Evolutionary conservation across 2,329 filamentous ascomycete species (phyloP), one percentile per base, ranked within the genome.

Genomic region (Aspergillus ustus): DNA sequence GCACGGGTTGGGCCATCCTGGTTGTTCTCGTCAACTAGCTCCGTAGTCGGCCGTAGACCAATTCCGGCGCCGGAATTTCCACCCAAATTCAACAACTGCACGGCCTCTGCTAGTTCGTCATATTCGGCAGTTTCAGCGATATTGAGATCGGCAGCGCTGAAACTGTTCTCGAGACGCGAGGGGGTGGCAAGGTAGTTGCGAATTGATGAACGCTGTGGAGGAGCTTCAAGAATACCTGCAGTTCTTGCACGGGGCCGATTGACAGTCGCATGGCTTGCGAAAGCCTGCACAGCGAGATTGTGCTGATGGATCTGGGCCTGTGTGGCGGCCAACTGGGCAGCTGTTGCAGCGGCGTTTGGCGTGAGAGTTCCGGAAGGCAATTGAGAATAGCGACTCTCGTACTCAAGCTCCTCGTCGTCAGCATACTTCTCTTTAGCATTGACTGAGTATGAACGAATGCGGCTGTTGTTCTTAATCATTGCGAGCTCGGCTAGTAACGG

Each of bases 381-480:
- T 55, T 81, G 79, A 49, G 84, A 83, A 71, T 87, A 88, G 60
- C 81, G 79, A 52, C 77, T 78, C 85, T 88, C 76, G 63, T 91
- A 92, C 17, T 91, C 89, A 63, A 93, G 90, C 28, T 93, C 90
- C 56, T 96, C 93, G 51, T 92, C 90, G 70, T 96, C 92, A 2
- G 91, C 93, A 71, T 98, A 98, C 76, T 95, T 96, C 75, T 98
- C 94, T 78, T 96, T 97, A 59, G 96, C 96, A 77, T 99, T 99
- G 67, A 99, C 95, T 0, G 95, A 99, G 77, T 97, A 98, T 1
- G 95, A 99, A 51, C 95, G 89, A 83, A 98, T 96, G 56, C 95
- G 88, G 75, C 91, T 98, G 69, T 91, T 91, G 73, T 87, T 91
- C 66, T 89, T 90, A 67, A 92, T 85, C 73, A 91, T 89, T 64